Evolutionary conservation across 805 yeast species (phyloP), one percentile per base, ranked within the genome.

Genomic region (Kodamaea kakaduensis): DNA sequence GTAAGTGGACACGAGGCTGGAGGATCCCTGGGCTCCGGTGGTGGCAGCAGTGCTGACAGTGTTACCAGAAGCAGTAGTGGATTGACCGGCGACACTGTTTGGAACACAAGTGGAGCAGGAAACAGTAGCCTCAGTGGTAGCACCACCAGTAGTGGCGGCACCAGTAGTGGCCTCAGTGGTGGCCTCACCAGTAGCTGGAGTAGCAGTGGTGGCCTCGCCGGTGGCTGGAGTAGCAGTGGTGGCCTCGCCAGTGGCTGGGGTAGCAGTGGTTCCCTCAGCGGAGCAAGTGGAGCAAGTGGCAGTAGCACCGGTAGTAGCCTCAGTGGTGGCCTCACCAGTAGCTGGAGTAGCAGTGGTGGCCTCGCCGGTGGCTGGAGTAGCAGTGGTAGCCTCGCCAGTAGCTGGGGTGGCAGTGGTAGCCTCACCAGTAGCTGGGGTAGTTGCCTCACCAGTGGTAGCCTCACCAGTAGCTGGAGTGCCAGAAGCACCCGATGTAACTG

Each of bases 401-500:
- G 22, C n/a, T 8, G 25, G 25, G 30, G 34, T 16, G 24, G 37
- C 22, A 18, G 32, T 19, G 10, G 30, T 19, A n/a, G 18, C 40
- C n/a, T 18, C 21, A 7, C 31, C 22, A 15, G 37, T 40, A 32
- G 28, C 40, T 22, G 25, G 48, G 34, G 38, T 42, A 31, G 29
- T 40, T 40, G 27, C 35, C 38, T 27, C 41, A 13, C 37, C 38
- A 17, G 46, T 16, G 23, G 48, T 29, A 29, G 45, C 30, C 13
- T 25, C 24, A 23, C 34, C 34, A 34, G 41, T 25, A 13, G 38
- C 34, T 20, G 41, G 29, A 4, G 19, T 22, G 26, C 12, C 12
- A 23, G 25, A 14, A 23, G 25, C 12, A n/a, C n/a, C n/a, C n/a
- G n/a, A n/a, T n/a, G 54, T 41, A 12, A 46, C 30, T 36, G 65